Evolutionary conservation across 176 grass and related monocot species (phyloP), one percentile per base, ranked within the genome.

Genomic region (Elaeis guineensis): DNA sequence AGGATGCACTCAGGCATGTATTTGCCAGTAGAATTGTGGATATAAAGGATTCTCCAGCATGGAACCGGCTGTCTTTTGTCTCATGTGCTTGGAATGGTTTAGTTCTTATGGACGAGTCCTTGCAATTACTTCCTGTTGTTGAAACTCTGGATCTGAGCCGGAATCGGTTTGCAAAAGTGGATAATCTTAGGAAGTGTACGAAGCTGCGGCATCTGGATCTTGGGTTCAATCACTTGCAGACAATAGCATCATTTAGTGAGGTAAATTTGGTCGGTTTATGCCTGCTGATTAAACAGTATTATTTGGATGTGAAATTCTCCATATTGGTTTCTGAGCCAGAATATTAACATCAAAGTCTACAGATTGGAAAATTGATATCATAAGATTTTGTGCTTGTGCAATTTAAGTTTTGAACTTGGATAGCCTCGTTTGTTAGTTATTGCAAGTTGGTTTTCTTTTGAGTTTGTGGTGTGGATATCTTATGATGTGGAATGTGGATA

Each of bases 1-100:
- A 98, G 93, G 93, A 98, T 79, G 85, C 84, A 69, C 87, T 98
- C 68, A 92, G 93, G 63, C 87, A 98, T 92, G 76, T 98, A 62
- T 92, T 98, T 25, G 20, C 89, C 0, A 86, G 84, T 72, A 88
- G 93, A 91, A 91, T 98, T 62, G 71, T 78, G 73, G 87, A 98
- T 61, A 78, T 92, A 76, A 92, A 83, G 65, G 88, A 98, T 39
- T 98, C 93, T 35, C 87, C 87, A 57, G 62, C 52, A 55, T 98
- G 93, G 93, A 80, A 71, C 52, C 78, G 69, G 64, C 87, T 98
- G 67, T 85, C 76, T 17, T 74, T 83, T 76, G 76, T 98, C 59
- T 98, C 87, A 16, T 98, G 87, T 83, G 70, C 87, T 74, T 92
- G 81, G 75, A 98, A 92, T 69, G 80, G 54, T 58, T 68, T 98